phyloP scores from a whole-genome alignment of 202 grass and related monocot species.

The Setaria viridis region DNA sequence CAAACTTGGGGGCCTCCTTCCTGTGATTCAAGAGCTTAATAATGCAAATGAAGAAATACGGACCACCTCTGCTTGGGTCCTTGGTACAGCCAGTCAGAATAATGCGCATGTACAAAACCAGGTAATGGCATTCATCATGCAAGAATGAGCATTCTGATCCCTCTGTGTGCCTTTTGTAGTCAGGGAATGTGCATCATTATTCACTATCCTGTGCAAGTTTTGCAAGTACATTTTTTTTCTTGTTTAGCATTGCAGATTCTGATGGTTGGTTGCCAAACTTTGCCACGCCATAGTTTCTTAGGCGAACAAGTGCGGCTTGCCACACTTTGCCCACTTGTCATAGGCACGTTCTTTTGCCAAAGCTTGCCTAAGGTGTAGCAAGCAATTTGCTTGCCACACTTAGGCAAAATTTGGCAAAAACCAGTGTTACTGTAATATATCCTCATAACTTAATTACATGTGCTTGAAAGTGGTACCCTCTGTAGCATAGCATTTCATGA shows the following conservation, averaged over 20 bases:
- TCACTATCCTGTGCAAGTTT: slow-evolving; percentile 18
- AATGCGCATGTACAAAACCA: slow-evolving; percentile 88
- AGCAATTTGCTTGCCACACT: not conserved
- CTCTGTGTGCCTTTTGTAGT: not conserved
- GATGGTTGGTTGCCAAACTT: slow-evolving; percentile 8
- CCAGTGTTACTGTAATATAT: not conserved
- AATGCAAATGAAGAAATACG: slow-evolving; percentile 75
- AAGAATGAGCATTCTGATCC: slow-evolving; percentile 20
- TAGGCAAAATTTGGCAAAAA: not conserved
- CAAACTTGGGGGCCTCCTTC: slow-evolving; percentile 83
- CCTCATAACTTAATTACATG: not conserved
- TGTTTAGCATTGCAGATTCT: not conserved
- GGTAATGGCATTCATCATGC: slow-evolving; percentile 47
- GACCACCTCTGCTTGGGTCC: slow-evolving; percentile 74
- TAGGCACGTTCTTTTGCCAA: not conserved
- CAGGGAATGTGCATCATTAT: not conserved
- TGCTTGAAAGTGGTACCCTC: not conserved
- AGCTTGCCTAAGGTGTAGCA: not conserved
- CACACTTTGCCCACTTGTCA: not conserved
- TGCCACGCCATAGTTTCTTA: not conserved
- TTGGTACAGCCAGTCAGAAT: slow-evolving; percentile 92
- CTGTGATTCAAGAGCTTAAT: slow-evolving; percentile 76
- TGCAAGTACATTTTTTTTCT: not conserved
- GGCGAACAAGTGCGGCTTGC: not conserved
- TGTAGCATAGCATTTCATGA: not conserved